phyloP scores from a whole-genome alignment of 148 eudicot species.

The Rhododendron griersonianum region DNA sequence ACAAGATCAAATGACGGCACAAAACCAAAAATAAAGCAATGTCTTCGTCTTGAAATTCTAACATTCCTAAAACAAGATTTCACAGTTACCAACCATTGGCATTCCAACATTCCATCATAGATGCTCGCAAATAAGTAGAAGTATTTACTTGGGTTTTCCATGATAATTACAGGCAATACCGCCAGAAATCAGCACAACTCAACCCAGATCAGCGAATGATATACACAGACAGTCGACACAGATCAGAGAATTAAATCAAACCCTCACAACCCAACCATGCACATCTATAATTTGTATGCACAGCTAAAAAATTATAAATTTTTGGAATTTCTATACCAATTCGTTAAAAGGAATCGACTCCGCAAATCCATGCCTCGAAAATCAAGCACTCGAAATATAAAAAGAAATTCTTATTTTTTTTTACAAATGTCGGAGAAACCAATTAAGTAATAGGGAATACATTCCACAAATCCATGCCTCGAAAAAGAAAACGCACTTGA shows the following conservation, averaged over 20 bases:
- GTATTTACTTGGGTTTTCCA: background rate
- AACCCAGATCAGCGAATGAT: background rate
- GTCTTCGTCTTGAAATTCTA: conserved; percentile 1
- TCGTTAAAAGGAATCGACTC: background rate
- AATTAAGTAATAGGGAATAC: background rate
- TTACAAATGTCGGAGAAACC: background rate
- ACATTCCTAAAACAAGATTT: conserved; percentile 6
- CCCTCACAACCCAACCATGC: background rate
- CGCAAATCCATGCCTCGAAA: background rate
- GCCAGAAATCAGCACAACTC: background rate
- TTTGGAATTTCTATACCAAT: background rate
- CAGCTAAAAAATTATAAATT: background rate
- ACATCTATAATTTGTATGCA: background rate
- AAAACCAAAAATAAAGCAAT: background rate
- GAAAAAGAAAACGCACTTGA: background rate
- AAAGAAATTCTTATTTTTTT: background rate
- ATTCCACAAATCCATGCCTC: background rate
- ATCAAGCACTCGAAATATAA: background rate
- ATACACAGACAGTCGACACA: background rate
- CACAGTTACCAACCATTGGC: conserved; percentile 6
- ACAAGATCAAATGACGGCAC: background rate
- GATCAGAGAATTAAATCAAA: conserved; percentile 5
- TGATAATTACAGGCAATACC: background rate
- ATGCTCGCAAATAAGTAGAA: background rate
- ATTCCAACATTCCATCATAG: background rate